Evolutionary conservation across 108 stramenopile genomes (phyloP).

Genomic region (Conticribra weissflogii): DNA sequence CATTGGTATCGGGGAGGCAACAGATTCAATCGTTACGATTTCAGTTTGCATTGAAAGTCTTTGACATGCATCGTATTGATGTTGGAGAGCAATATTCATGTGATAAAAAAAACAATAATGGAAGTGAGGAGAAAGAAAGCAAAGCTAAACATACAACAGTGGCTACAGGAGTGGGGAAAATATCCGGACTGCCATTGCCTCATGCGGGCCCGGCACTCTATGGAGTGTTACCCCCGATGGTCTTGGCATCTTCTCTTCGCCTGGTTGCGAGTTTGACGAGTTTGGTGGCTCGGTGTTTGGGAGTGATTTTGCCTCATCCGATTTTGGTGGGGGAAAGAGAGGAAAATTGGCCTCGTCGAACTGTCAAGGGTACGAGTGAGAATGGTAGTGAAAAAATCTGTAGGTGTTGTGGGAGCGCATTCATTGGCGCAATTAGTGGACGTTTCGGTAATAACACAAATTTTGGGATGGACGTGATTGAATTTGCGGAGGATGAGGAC

Average conservation of each 20-base stretch:
- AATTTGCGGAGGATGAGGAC: constrained; percentile 3
- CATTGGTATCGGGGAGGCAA: constrained; percentile 34
- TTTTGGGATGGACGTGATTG: constrained; percentile 35
- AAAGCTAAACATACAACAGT: constrained; percentile 11
- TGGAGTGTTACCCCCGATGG: constrained; percentile 70
- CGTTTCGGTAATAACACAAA: no score
- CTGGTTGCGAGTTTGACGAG: constrained; percentile 74
- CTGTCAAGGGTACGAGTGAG: no score
- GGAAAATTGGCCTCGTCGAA: neutral
- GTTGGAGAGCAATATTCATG: constrained; percentile 55
- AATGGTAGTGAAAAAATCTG: constrained; percentile 8
- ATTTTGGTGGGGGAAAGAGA: constrained; percentile 50
- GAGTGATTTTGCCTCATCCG: constrained; percentile 80
- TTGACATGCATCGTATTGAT: constrained; percentile 77
- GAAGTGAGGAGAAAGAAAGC: neutral
- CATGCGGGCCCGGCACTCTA: constrained; percentile 83
- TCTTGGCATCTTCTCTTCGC: constrained; percentile 72
- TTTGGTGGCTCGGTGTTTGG: constrained; percentile 73
- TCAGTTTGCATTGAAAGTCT: constrained; percentile 68
- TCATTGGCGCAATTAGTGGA: neutral
- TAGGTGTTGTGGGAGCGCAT: constrained; percentile 13
- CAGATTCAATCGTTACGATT: constrained; percentile 61
- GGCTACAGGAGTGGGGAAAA: constrained; percentile 80
- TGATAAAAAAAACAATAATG: neutral
- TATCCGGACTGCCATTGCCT: constrained; percentile 76